Conservation (phyloP, 225 moss, liverwort and hornwort genomes). For the Anthoceros angustus region DNA sequence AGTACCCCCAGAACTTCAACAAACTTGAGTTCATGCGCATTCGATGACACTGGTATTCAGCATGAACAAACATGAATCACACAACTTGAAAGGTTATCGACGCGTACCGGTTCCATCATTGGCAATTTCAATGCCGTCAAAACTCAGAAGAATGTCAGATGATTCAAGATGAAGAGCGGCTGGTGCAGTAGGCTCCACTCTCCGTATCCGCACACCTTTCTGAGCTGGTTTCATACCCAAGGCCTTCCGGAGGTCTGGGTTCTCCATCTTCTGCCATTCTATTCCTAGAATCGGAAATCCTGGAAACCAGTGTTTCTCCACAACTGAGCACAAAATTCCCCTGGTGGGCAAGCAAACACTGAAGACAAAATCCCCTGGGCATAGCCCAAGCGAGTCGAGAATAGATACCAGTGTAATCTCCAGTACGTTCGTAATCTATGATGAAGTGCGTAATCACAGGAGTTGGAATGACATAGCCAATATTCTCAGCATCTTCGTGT, state of each 20-base stretch:
- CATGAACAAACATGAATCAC: no score
- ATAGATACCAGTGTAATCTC: slow-evolving; percentile 75
- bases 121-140: slow-evolving; percentile 84
- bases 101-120: slow-evolving; percentile 86
- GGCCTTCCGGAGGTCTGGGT: slow-evolving; percentile 88
- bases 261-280: slow-evolving; percentile 99
- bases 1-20: neutral
- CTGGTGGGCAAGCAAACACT: neutral
- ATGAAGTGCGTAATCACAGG: slow-evolving; percentile 97
- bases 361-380: neutral
- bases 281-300: slow-evolving; percentile 95
- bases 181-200: slow-evolving; percentile 96
- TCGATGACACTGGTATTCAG: neutral
- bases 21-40: neutral
- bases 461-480: slow-evolving; percentile 97
- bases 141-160: slow-evolving; percentile 90
- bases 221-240: slow-evolving; percentile 81
- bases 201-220: slow-evolving; percentile 90
- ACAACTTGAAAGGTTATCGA: no score
- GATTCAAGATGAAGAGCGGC: slow-evolving; percentile 68
- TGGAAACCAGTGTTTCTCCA: slow-evolving; percentile 13
- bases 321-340: slow-evolving; percentile 3
- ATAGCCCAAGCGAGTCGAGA: neutral
- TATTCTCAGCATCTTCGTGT: slow-evolving; percentile 99
- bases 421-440: slow-evolving; percentile 69